phyloP scores from a whole-genome alignment of 2,329 filamentous ascomycete genomes.

The Curvularia verruculosa region DNA sequence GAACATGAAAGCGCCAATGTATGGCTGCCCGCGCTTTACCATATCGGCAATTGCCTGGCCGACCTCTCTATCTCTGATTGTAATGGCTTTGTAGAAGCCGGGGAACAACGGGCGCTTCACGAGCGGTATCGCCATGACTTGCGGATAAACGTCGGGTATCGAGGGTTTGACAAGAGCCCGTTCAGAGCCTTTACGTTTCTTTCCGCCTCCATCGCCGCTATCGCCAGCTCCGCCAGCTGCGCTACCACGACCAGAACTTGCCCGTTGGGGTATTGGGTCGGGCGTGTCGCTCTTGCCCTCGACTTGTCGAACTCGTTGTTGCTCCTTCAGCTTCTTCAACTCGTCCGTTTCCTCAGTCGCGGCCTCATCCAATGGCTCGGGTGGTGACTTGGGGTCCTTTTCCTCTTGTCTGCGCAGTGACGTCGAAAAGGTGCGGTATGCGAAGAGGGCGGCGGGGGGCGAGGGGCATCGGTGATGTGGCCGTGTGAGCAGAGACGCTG shows the following conservation, averaged over 20 bases:
- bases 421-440: slow-evolving; percentile 49
- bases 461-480: slow-evolving; percentile 31
- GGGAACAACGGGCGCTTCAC: slow-evolving; percentile 92
- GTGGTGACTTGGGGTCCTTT: slow-evolving; percentile 57
- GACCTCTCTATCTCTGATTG: slow-evolving; percentile 90
- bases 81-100: slow-evolving; percentile 98
- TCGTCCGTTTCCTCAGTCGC: slow-evolving; percentile 51
- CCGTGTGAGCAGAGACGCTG: slow-evolving; percentile 34
- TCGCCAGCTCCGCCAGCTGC: slow-evolving; percentile 59
- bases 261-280: slow-evolving; percentile 59
- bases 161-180: slow-evolving; percentile 83
- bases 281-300: slow-evolving; percentile 56
- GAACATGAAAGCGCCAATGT: slow-evolving; percentile 94
- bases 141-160: slow-evolving; percentile 93
- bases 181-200: slow-evolving; percentile 75
- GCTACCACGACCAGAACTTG: slow-evolving; percentile 64
- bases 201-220: slow-evolving; percentile 65
- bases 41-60: slow-evolving; percentile 92
- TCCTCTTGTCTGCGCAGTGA: slow-evolving; percentile 60
- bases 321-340: slow-evolving; percentile 50
- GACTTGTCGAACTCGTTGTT: slow-evolving; percentile 50
- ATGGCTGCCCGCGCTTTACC: slow-evolving; percentile 95
- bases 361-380: slow-evolving; percentile 52
- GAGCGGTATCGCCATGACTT: slow-evolving; percentile 97
- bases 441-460: slow-evolving; percentile 41